Evolutionary conservation across 2,329 filamentous ascomycete genomes (phyloP), one percentile per base, ranked within the genome.

Genomic region (Talaromyces sp.): DNA sequence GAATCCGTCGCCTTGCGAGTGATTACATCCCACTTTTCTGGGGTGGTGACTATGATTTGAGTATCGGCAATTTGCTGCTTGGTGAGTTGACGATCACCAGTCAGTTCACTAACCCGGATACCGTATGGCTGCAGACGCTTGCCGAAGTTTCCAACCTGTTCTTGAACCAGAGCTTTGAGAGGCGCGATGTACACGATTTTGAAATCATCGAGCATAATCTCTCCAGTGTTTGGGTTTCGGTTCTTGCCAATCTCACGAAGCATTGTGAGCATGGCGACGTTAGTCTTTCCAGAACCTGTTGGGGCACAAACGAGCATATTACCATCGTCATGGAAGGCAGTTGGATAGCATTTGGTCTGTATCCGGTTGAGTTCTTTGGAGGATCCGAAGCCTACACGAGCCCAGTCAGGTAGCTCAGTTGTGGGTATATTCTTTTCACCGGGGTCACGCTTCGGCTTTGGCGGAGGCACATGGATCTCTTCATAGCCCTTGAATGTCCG

Each of bases 21-120:
- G 71, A 99, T 97, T 70, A 99, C 94, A 79, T 99, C 95, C 91
- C 93, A 99, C 81, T 99, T 99, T 79, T 99, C 95, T 22, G 95
- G 95, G 0, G 95, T 99, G 0, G 95, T 99, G 66, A 99, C 93
- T 71, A 99, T 99, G 71, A 99, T 89, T 77, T 99, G 94, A 0
- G 95, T 99, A 73, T 99, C 95, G 1, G 94, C 88, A 69, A 99
- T 98, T 82, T 99, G 95, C 77, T 97, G 93, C 80, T 99, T 99
- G 22, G 94, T 99, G 75, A 99, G 89, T 79, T 98, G 95, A 62
- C 95, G 91, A 81, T 99, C 95, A 81, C 95, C 95, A 68, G 95
- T 99, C 73, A 99, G 83, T 79, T 99, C 95, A n/a, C 93, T 88
- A 11, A 99, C 95, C 66, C 87, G 90, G 75, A 99, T 93, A 45